A percentile compares a stretch with the other conserved stretches of the same genome.
Conservation (phyloP, 2,329 filamentous ascomycete genomes). For the Epichloe bromicola region DNA sequence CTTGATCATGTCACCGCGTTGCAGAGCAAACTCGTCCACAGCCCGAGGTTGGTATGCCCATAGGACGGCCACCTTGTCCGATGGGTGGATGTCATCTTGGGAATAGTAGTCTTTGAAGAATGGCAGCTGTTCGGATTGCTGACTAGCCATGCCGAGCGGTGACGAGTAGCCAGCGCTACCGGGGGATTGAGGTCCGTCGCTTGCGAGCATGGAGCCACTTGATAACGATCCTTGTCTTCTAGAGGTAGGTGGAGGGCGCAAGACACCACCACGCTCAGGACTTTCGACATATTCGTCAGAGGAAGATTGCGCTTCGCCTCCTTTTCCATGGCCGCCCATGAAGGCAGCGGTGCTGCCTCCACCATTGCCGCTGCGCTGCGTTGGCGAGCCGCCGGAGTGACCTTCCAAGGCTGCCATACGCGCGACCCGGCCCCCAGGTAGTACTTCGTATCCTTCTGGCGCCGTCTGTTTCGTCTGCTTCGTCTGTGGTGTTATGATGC, state of each 20-base stretch:
- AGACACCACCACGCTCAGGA: constrained; percentile 45
- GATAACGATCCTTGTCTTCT: constrained; percentile 83
- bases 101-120: constrained; percentile 99
- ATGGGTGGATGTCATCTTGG: constrained; percentile 85
- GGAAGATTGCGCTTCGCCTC: constrained; percentile 46
- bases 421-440: constrained; percentile 80
- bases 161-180: constrained; percentile 66
- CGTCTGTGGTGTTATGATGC: constrained; percentile 26
- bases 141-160: constrained; percentile 68
- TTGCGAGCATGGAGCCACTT: constrained; percentile 63
- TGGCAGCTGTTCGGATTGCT: constrained; percentile 86
- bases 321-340: constrained; percentile 28
- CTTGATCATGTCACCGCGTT: constrained; percentile 95
- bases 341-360: constrained; percentile 29
- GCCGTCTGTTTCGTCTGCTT: constrained; percentile 15
- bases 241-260: constrained; percentile 45
- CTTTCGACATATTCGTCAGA: constrained; percentile 63
- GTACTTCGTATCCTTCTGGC: constrained; percentile 53
- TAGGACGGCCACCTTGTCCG: constrained; percentile 77
- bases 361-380: constrained; percentile 31
- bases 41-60: constrained; percentile 97
- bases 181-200: constrained; percentile 62
- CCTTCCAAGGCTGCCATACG: constrained; percentile 91
- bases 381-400: constrained; percentile 49
- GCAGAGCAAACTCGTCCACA: constrained; percentile 81